Percentiles rank a stretch among this genome's conserved stretches.
These are phyloP conservation scores for Schizosaccharomyces japonicus DNA, from an alignment of 805 yeast genomes.

Conservation along the genomic window DNA sequence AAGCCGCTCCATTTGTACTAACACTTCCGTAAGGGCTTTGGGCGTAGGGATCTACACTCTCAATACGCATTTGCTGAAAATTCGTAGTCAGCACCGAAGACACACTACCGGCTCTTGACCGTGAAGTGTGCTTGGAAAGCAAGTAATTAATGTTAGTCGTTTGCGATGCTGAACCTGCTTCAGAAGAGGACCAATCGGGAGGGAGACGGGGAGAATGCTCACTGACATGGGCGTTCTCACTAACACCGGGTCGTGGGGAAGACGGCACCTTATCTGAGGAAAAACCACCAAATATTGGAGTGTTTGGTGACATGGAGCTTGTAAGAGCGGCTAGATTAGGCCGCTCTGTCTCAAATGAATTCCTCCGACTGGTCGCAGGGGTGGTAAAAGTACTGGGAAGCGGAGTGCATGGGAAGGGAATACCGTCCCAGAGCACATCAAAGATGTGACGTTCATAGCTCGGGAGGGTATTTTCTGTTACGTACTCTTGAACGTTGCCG, in stretches of 20 bases:
- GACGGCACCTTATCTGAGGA: neutral
- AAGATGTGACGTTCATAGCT: conserved; percentile 59
- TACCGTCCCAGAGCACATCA: conserved; percentile 55
- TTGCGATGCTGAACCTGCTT: neutral
- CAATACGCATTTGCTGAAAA: neutral
- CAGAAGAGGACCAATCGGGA: neutral
- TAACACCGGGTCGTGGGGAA: neutral
- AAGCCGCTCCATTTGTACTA: neutral
- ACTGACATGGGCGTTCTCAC: neutral
- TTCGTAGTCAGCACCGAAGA: neutral
- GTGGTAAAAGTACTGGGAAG: conserved; percentile 18
- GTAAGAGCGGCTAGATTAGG: too few species aligned
- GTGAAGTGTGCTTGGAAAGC: neutral
- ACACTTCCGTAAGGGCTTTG: neutral
- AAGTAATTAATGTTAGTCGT: too few species aligned
- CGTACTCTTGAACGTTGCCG: conserved; percentile 26
- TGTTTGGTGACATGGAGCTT: neutral
- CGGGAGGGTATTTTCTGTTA: conserved; percentile 53
- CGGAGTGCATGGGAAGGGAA: conserved; percentile 20
- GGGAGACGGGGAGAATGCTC: neutral
- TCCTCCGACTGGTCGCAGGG: conserved; percentile 13
- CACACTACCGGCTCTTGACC: neutral
- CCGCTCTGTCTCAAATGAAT: too few species aligned
- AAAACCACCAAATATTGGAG: neutral
- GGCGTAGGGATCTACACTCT: neutral